phyloP scores from a whole-genome alignment of 495 filamentous ascomycete species.

The Pyrenula aspistea region DNA sequence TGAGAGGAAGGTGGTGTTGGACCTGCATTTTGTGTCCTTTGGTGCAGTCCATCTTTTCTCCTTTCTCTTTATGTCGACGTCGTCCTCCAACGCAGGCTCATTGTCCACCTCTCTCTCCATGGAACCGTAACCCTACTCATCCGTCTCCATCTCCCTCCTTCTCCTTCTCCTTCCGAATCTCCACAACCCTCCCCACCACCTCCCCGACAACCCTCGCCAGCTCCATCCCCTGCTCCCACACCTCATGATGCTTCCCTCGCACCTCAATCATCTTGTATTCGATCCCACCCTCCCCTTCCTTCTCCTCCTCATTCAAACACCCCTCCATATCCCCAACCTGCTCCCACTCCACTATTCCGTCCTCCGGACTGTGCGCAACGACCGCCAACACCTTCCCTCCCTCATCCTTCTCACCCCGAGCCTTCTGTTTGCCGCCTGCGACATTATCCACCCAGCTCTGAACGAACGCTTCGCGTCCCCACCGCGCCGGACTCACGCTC shows the following conservation, averaged over 20 bases:
- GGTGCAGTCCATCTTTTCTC: too few relatives aligned
- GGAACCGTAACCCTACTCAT: too few relatives aligned
- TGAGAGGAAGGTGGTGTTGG: too few relatives aligned
- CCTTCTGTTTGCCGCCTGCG: conserved; percentile 25
- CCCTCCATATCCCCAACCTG: conserved; percentile 35
- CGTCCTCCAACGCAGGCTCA: too few relatives aligned
- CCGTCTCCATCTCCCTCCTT: too few relatives aligned
- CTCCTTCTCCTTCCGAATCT: not conserved
- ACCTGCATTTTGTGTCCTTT: too few relatives aligned
- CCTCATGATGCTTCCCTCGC: conserved; percentile 51
- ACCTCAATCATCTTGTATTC: conserved; percentile 26
- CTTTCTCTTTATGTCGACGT: too few relatives aligned
- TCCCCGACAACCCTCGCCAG: conserved; percentile 23
- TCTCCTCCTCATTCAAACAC: not conserved
- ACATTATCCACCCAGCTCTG: conserved; percentile 12
- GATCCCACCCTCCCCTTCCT: conserved; percentile 20
- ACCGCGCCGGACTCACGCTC: conserved; percentile 34
- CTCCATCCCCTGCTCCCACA: conserved; percentile 39
- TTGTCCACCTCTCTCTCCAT: too few relatives aligned
- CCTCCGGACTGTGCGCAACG: conserved; percentile 45
- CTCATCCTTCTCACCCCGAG: too few relatives aligned
- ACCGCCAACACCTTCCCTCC: conserved; percentile 29
- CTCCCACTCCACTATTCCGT: conserved; percentile 46
- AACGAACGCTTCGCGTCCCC: conserved; percentile 5
- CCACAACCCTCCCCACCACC: not conserved